A percentile compares a stretch with the other conserved stretches of the same genome.
These are phyloP conservation scores for Hirschioporus abietinus DNA, from an alignment of 768 basidiomycete species.

Conservation along the genomic window DNA sequence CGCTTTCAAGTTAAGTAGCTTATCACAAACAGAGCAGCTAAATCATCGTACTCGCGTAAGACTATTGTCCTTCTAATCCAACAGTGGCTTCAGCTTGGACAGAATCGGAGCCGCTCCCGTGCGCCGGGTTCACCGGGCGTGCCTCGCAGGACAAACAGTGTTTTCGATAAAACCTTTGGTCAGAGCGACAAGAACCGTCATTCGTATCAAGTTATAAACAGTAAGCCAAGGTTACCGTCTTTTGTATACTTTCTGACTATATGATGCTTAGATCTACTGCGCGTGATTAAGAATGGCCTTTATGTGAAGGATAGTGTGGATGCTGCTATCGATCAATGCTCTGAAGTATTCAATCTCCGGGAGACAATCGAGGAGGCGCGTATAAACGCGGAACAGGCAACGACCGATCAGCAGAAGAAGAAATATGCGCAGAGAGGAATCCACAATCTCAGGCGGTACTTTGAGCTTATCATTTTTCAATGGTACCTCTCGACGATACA, in stretches of 20 bases:
- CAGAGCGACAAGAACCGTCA: constrained; percentile 35
- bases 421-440: constrained; percentile 72
- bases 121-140: constrained; percentile 4
- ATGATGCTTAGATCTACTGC: constrained; percentile 55
- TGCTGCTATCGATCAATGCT: constrained; percentile 82
- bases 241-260: constrained; percentile 7
- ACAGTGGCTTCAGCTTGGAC: constrained; percentile 55
- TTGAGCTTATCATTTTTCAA: constrained; percentile 83
- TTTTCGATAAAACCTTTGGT: neutral
- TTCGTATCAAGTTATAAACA: constrained; percentile 88
- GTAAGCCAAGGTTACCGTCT: constrained; percentile 35
- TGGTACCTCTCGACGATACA: constrained; percentile 79
- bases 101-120: constrained; percentile 5
- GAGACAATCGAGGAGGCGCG: constrained; percentile 86
- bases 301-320: constrained; percentile 84
- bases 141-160: constrained; percentile 20
- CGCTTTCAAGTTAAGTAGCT: neutral
- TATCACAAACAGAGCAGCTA: neutral
- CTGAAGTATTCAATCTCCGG: constrained; percentile 76
- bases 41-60: constrained; percentile 27
- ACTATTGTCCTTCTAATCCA: constrained; percentile 79
- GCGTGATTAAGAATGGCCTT: constrained; percentile 82
- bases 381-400: constrained; percentile 67
- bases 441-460: constrained; percentile 79
- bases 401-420: constrained; percentile 65